Evolutionary conservation across 2,329 filamentous ascomycete genomes (phyloP).

Genomic region (Xylaria sp.): DNA sequence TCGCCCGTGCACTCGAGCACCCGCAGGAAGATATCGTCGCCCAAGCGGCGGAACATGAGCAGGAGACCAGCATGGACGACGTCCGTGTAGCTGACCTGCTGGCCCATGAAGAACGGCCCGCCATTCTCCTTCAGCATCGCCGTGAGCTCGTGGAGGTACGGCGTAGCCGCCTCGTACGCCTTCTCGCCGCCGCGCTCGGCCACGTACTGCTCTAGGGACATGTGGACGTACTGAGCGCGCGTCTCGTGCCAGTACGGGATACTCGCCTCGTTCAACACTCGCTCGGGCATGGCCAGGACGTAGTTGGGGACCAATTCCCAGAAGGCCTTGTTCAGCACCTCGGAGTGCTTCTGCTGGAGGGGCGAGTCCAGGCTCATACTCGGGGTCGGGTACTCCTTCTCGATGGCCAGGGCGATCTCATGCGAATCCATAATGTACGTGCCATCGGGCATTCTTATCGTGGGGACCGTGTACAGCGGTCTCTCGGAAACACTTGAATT

Average conservation of each 20-base stretch:
- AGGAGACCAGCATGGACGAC: slow-evolving; percentile 48
- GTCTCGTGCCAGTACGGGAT: slow-evolving; percentile 52
- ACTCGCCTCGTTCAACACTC: slow-evolving; percentile 47
- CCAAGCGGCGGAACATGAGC: slow-evolving; percentile 35
- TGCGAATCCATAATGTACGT: slow-evolving; percentile 60
- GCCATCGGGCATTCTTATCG: slow-evolving; percentile 41
- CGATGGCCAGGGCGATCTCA: slow-evolving; percentile 54
- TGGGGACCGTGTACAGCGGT: slow-evolving; percentile 30
- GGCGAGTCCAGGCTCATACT: slow-evolving; percentile 53
- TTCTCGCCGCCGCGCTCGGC: slow-evolving; percentile 44
- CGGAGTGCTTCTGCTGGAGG: slow-evolving; percentile 40
- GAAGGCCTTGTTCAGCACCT: slow-evolving; percentile 34
- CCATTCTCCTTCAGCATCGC: slow-evolving; percentile 49
- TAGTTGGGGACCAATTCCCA: slow-evolving; percentile 37
- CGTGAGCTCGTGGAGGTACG: slow-evolving; percentile 34
- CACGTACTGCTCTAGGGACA: slow-evolving; percentile 46
- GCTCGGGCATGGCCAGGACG: slow-evolving; percentile 43
- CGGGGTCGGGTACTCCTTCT: slow-evolving; percentile 53
- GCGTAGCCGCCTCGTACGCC: slow-evolving; percentile 42
- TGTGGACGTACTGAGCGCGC: slow-evolving; percentile 45
- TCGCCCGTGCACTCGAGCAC: slow-evolving; percentile 37
- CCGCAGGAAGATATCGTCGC: slow-evolving; percentile 33
- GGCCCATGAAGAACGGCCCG: slow-evolving; percentile 58
- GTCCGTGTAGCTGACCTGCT: slow-evolving; percentile 51
- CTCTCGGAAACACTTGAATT: slow-evolving; percentile 38